These are phyloP conservation scores for Termitomyces sp. DNA, from an alignment of 768 basidiomycete species.

Conservation along the genomic window DNA sequence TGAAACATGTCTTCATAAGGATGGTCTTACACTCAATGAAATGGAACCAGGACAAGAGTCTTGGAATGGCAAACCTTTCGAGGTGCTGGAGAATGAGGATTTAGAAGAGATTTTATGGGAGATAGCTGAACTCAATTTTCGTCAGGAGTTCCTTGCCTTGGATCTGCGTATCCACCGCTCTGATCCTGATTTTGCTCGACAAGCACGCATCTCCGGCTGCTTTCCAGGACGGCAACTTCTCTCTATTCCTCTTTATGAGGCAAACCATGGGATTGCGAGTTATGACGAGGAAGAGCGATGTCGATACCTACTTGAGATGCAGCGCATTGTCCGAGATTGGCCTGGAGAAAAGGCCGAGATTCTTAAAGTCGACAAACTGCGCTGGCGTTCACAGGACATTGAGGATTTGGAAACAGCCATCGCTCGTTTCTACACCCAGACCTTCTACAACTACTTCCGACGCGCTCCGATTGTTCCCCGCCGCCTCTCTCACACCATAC, in stretches of 20 bases:
- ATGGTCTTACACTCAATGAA: background rate
- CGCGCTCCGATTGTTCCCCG: slow-evolving; percentile 10
- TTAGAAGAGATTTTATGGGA: slow-evolving; percentile 20
- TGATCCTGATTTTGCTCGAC: background rate
- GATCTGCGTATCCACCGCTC: slow-evolving; percentile 9
- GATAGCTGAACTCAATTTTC: slow-evolving; percentile 20
- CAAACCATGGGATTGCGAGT: slow-evolving; percentile 13
- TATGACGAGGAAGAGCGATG: background rate
- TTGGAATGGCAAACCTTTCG: background rate
- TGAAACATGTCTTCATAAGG: background rate
- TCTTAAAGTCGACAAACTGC: background rate
- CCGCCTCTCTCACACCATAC: slow-evolving; percentile 2
- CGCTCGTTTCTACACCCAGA: slow-evolving; percentile 4
- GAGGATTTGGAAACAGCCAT: slow-evolving; percentile 6
- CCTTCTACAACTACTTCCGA: slow-evolving; percentile 15
- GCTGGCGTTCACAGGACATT: background rate
- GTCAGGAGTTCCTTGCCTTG: slow-evolving; percentile 20
- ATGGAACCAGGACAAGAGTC: background rate
- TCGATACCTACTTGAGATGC: slow-evolving; percentile 4
- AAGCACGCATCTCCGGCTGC: slow-evolving; percentile 4
- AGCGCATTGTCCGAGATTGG: slow-evolving; percentile 7
- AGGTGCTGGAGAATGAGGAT: background rate
- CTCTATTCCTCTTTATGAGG: background rate
- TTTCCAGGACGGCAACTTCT: slow-evolving; percentile 4
- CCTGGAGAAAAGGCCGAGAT: background rate